Evolutionary conservation across 371 early-diverging fungal genomes (phyloP).

Genomic region (Mucor ambiguus): DNA sequence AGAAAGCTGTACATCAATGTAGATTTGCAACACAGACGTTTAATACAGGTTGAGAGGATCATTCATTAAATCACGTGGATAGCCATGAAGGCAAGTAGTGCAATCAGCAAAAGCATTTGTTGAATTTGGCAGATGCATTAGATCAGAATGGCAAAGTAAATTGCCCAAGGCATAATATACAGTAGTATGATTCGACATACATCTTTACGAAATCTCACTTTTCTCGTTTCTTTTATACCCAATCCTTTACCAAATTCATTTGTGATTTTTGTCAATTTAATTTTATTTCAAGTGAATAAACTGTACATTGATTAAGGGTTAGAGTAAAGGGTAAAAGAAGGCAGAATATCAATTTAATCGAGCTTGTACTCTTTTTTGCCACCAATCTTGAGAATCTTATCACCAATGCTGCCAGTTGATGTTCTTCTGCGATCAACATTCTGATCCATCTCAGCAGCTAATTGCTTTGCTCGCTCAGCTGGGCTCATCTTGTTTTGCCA

Average conservation of each 20-base stretch:
- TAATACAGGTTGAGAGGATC: not conserved
- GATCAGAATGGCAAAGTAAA: no score
- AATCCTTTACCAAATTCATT: no score
- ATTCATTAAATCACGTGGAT: not conserved
- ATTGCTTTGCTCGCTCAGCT: constrained; percentile 33
- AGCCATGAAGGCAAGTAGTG: not conserved
- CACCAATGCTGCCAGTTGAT: constrained; percentile 3
- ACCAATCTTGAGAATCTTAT: constrained; percentile 27
- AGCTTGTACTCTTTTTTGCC: constrained; percentile 24
- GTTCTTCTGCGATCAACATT: constrained; percentile 1
- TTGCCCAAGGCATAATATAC: no score
- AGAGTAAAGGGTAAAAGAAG: not conserved
- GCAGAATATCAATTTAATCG: not conserved
- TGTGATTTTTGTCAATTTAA: no score
- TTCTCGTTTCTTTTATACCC: no score
- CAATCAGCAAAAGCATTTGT: no score
- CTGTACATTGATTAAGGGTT: not conserved
- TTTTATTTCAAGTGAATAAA: no score
- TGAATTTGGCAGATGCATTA: no score
- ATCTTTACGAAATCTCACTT: no score
- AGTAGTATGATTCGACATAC: no score
- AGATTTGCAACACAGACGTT: not conserved
- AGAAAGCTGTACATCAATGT: not conserved
- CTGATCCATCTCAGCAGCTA: constrained; percentile 28
- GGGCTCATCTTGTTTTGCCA: constrained; percentile 33